phyloP scores from a whole-genome alignment of 208 protist species.

The Kentomonas sorsogonicus region DNA sequence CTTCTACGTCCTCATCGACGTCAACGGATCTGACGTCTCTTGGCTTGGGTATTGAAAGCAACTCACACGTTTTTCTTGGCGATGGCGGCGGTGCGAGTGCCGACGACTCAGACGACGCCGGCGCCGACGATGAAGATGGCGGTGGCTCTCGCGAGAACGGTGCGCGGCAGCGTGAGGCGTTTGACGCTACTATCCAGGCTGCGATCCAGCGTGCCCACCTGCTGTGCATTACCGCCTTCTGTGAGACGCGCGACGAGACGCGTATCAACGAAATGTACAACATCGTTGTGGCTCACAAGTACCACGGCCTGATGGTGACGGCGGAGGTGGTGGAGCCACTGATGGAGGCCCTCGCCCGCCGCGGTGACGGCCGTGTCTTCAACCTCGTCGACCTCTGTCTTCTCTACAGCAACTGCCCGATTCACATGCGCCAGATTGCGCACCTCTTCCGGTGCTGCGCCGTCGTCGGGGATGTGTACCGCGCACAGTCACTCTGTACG shows the following conservation, averaged over 20 bases:
- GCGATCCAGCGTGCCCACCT: constrained; percentile 47
- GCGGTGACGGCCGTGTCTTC: constrained; percentile 81
- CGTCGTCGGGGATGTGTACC: constrained; percentile 70
- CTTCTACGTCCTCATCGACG: too few relatives aligned
- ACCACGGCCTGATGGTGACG: constrained; percentile 73
- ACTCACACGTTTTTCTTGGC: too few relatives aligned
- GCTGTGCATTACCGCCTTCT: constrained; percentile 47
- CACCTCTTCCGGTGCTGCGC: constrained; percentile 72
- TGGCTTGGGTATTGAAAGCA: too few relatives aligned
- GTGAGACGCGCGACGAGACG: constrained; percentile 46
- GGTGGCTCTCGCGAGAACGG: constrained; percentile 16
- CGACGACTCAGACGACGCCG: neutral
- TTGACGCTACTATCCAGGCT: too few relatives aligned
- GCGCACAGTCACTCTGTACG: constrained; percentile 65
- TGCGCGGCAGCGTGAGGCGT: constrained; percentile 13
- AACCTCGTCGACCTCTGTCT: constrained; percentile 83
- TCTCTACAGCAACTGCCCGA: constrained; percentile 64
- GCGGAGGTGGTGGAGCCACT: constrained; percentile 57
- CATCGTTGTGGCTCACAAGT: constrained; percentile 84
- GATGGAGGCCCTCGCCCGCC: constrained; percentile 46
- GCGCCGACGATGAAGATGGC: constrained; percentile 3
- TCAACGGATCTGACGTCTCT: too few relatives aligned
- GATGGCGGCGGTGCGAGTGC: neutral
- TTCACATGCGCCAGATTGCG: constrained; percentile 72
- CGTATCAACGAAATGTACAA: constrained; percentile 75